Conservation (phyloP, 805 yeast species). For the Zygotorulaspora sp. region DNA sequence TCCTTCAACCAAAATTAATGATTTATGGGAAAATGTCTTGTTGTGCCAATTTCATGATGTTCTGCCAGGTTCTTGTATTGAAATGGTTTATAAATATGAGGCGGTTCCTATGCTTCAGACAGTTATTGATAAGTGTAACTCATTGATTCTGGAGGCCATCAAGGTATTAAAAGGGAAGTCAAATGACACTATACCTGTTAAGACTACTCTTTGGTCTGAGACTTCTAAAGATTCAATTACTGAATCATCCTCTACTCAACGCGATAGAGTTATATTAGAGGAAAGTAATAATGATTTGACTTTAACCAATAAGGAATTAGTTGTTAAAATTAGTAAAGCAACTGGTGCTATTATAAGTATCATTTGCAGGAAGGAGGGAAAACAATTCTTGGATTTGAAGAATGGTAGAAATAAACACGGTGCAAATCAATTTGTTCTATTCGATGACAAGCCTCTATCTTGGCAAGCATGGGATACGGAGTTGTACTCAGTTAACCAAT, state of each 20-base stretch:
- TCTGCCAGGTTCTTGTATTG: constrained; percentile 95
- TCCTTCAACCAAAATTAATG: constrained; percentile 64
- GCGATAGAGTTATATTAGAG: constrained; percentile 6
- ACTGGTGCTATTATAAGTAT: constrained; percentile 64
- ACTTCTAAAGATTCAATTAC: constrained; percentile 36
- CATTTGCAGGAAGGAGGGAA: constrained; percentile 49
- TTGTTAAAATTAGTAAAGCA: constrained; percentile 48
- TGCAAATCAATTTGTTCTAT: constrained; percentile 77
- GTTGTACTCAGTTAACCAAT: constrained; percentile 74
- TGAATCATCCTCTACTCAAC: too few relatives aligned
- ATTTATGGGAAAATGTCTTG: constrained; percentile 82
- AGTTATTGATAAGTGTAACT: constrained; percentile 49
- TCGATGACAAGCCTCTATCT: constrained; percentile 84
- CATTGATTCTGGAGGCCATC: constrained; percentile 50
- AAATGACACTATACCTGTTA: constrained; percentile 29
- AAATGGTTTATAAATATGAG: constrained; percentile 83
- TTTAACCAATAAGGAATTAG: constrained; percentile 58
- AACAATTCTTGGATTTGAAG: constrained; percentile 63
- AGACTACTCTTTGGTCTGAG: constrained; percentile 59
- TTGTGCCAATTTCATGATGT: constrained; percentile 96
- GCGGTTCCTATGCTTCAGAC: constrained; percentile 72
- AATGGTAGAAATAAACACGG: constrained; percentile 53
- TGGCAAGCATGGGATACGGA: constrained; percentile 99
- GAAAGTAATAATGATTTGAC: constrained; percentile 38
- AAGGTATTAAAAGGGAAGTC: constrained; percentile 32